Evolutionary conservation across 2,329 filamentous ascomycete species (phyloP), one percentile per base, ranked within the genome.

Genomic region (Cercospora sp.): DNA sequence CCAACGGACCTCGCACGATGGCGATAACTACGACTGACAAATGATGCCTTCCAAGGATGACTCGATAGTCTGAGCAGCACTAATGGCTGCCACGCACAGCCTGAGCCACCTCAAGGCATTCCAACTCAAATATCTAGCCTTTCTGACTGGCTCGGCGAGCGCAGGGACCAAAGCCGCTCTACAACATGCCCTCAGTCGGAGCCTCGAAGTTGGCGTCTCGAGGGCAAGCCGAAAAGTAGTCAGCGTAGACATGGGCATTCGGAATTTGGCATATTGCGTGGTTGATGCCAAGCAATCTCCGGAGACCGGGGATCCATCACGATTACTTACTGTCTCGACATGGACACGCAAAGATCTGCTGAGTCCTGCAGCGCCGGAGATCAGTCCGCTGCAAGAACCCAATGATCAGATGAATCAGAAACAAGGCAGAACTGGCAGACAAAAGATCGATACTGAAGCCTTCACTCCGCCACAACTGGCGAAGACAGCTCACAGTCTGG

Each of bases 181-280:
- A 3, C 74, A 82, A 10, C 73, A 80, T 3, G 53, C 51, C 1
- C 65, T 77, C 18, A 48, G 30, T 3, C 39, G 57, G 1, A 51
- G 48, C 13, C 42, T 73, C 12, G 31, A 53, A 31, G 48, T 57
- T 36, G 36, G 26, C 16, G 28, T 23, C 2, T 42, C 51, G 26
- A 31, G 33, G 51, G 64, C 59, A 66, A 18, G 45, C 23, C 33
- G 12, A 16, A 84, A 89, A 53, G 83, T 95, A 26, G 78, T 95
- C 36, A 94, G 91, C 76, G 90, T 96, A 69, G 92, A 96, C 77
- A 90, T 95, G 87, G 92, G 92, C 3, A 91, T 96, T 72, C 88
- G 87, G 53, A 96, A 96, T 77, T 82, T 96, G 3, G 92, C 91
- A 1, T 92, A 88, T 76, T 91, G 90, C 71, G 83, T 92, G 7